Conservation (phyloP, 441 rosid species). For the Corymbia calophylla region DNA sequence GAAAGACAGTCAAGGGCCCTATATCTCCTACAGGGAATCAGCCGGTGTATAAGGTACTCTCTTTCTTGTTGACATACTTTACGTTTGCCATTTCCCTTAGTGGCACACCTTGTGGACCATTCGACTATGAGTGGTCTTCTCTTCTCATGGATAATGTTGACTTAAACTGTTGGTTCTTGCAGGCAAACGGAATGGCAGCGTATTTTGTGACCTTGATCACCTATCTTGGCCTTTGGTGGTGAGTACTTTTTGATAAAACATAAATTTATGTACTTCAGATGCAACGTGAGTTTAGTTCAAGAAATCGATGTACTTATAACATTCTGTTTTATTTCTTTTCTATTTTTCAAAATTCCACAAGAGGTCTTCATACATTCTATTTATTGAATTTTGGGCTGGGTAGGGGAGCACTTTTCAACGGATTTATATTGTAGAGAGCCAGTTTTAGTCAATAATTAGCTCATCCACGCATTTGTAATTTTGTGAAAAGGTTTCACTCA, state of each 20-base stretch:
- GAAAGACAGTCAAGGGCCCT: slow-evolving; percentile 88
- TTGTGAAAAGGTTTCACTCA: not conserved
- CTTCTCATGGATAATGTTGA: not conserved
- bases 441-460: not conserved
- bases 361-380: not conserved
- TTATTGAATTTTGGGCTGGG: not conserved
- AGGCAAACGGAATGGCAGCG: slow-evolving; percentile 90
- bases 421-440: not conserved
- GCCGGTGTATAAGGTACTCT: slow-evolving; percentile 79
- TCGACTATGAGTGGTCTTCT: not conserved
- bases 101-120: not conserved
- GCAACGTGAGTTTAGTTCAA: not conserved
- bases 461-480: not conserved
- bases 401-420: not conserved
- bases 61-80: not conserved
- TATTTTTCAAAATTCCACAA: not conserved
- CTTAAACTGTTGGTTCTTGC: slow-evolving; percentile 15
- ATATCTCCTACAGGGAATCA: slow-evolving; percentile 78
- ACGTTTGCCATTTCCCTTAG: not conserved
- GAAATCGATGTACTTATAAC: not conserved
- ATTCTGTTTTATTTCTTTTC: not conserved
- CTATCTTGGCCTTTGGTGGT: slow-evolving; percentile 94
- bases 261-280: not conserved
- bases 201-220: slow-evolving; percentile 67
- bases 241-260: slow-evolving; percentile 17